Conservation (phyloP, 148 eudicot genomes). For the Linanthus parryae region DNA sequence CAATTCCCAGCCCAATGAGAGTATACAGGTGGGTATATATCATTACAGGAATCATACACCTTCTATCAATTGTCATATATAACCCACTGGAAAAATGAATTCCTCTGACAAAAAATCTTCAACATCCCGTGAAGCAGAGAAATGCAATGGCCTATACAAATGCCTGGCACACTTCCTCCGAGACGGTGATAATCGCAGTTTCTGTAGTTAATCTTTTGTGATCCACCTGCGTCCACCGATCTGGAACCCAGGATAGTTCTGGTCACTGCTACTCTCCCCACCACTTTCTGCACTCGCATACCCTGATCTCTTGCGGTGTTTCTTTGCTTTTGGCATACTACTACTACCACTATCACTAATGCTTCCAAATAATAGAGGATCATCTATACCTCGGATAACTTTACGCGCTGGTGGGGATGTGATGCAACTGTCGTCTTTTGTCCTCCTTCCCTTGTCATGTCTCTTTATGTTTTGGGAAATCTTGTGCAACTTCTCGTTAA, state of each 20-base stretch:
- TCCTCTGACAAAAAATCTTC: no score
- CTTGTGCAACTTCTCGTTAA: slow-evolving; percentile 76
- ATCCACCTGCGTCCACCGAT: slow-evolving; percentile 87
- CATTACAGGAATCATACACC: no score
- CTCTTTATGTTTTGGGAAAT: slow-evolving; percentile 85
- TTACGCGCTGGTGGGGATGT: slow-evolving; percentile 42
- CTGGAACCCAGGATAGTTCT: slow-evolving; percentile 55
- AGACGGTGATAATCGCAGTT: not conserved
- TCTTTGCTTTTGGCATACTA: slow-evolving; percentile 49
- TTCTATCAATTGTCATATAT: no score
- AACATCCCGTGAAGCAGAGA: not conserved
- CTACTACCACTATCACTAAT: slow-evolving; percentile 73
- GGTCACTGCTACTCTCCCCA: slow-evolving; percentile 94
- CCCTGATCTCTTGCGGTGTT: slow-evolving; percentile 62
- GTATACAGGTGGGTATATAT: no score
- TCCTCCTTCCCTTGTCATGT: slow-evolving; percentile 63
- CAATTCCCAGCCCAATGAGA: no score
- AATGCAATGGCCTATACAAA: not conserved
- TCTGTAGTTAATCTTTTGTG: slow-evolving; percentile 50
- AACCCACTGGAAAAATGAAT: no score
- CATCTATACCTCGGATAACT: slow-evolving; percentile 88
- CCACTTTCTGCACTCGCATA: slow-evolving; percentile 93
- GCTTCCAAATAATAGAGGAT: slow-evolving; percentile 88
- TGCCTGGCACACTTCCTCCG: not conserved
- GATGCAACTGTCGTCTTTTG: slow-evolving; percentile 78